Evolutionary conservation across 129 eudicot genomes (phyloP), one percentile per base, ranked within the genome.

Genomic region (Heracleum sosnowskyi): DNA sequence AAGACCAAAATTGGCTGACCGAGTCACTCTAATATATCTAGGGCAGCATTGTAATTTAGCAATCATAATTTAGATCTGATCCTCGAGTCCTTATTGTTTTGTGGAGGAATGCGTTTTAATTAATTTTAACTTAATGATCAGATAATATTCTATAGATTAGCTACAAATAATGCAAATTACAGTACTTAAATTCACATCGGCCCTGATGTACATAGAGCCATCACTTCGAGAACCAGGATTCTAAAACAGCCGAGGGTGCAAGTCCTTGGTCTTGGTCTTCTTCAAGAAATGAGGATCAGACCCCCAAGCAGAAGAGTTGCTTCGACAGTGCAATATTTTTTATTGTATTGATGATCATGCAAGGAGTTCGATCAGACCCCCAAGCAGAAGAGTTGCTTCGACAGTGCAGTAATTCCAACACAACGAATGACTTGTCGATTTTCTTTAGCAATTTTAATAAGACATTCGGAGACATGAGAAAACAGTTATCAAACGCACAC

Each of bases 381-480:
- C 85, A 85, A 78, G 79, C 47, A 22, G 79, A 85, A 20, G 53
- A 82, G 71, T 44, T 82, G 7, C 79, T 79, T 11, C 60, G 62
- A 33, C 85, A 85, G 37, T 85, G 88, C 81, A 79, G 86, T 75
- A 85, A 79, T 78, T 85, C 76, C 69, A 85, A 85, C 45, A 83
- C 88, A 20, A 69, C 77, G 13, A 76, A 82, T 16, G 40, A 66
- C 72, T 66, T 66, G 72, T 45, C 66, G 16, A 57, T 76, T 39
- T 85, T 85, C 46, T 85, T 49, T 26, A 63, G 34, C 83, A 85
- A 82, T 70, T 79, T 82, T 8, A 85, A 85, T 40, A 70, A 80
- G 24, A 85, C 83, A 20, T 85, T 85, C 62, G 24, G 57, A 36
- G 83, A 79, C 69, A 83, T 85, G 37, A 82, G 86, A 45, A 45